Evolutionary conservation across 345 rosid genomes (phyloP), one percentile per base, ranked within the genome.

Genomic region (Syzygium aqueum): DNA sequence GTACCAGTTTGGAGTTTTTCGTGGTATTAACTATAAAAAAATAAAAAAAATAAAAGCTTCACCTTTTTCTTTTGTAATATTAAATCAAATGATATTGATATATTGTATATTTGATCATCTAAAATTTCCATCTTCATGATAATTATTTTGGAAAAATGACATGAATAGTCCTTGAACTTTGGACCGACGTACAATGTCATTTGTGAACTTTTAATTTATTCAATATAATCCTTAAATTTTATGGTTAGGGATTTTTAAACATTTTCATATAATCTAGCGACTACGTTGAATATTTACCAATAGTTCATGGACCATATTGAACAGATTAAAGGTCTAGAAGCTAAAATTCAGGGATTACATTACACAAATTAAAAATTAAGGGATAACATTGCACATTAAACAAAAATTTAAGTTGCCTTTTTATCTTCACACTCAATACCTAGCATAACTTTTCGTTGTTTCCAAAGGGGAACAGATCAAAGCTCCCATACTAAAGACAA

Each of bases 301-400:
- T 43, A 5, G 5, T 43, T 5, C 7, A 7, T 1, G 5, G 13
- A 27, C 5, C 8, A 59, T 4, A 12, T 61, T n/a, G 17, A n/a
- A 27, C 8, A n/a, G n/a, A 61, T 61, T 61, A 61, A 61, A 61
- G 2, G 2, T 0, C 0, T 0, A 61, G 2, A 0, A 4, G 8
- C 14, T 7, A 1, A 61, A n/a, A n/a, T n/a, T n/a, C n/a, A n/a
- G n/a, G n/a, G n/a, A n/a, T n/a, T n/a, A n/a, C n/a, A n/a, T n/a
- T n/a, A n/a, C n/a, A n/a, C n/a, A 52, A 52, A 52, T 15, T 52
- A 14, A 52, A 52, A 52, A 6, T 52, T 52, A 14, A 52, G 19
- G 2, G 0, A 52, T 2, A 0, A 52, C 17, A 52, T 14, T 52
- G 0, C 6, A 4, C 1, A 52, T 52, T 14, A 5, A 52, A 52